Base-by-base conservation (phyloP, 2,329 filamentous ascomycete genomes). In the Aspergillus brasiliensis region DNA sequence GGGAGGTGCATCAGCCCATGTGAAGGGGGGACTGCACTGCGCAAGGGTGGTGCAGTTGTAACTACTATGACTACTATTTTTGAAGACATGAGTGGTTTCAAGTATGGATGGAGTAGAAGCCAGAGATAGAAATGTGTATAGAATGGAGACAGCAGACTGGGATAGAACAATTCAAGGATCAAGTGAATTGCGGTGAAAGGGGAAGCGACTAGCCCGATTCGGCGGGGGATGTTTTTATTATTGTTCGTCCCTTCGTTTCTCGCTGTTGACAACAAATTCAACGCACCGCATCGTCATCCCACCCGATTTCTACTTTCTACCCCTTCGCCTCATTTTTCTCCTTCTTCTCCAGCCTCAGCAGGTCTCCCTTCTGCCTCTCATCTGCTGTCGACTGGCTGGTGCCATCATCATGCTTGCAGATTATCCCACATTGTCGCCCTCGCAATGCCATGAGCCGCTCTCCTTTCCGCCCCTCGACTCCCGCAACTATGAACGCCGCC, bases 401-500 rank as follows among this genome's bases (percentile, higher is more conserved):
- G 71, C 70, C 75, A 72, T 62, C 75, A 72, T 62, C 71, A 77
- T 77, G 75, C 71, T 73, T 62, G 63, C 67, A 63, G 66, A 61
- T 60, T 58, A 49, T 64, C 64, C 57, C 57, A 58, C 58, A 63
- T 62, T 67, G 68, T 68, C 69, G n/a, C n/a, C n/a, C n/a, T n/a
- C n/a, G 71, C 74, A 79, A 81, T 82, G 79, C 71, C 74, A 81
- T 80, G 72, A 75, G 76, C 71, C 77, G 67, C 67, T 58, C 65
- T 65, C 64, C 61, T 65, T 67, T 69, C 69, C 60, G 65, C 69
- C 67, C 63, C 69, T 67, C 62, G 60, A 70, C 54, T 60, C 66
- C 67, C 71, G 69, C 73, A 69, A 78, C 80, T 72, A 80, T 84
- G 76, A 77, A 77, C 62, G 74, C 75, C 62, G 74, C 75, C 72